Evolutionary conservation across 345 rosid species (phyloP).

Genomic region (Citropsis articulata): DNA sequence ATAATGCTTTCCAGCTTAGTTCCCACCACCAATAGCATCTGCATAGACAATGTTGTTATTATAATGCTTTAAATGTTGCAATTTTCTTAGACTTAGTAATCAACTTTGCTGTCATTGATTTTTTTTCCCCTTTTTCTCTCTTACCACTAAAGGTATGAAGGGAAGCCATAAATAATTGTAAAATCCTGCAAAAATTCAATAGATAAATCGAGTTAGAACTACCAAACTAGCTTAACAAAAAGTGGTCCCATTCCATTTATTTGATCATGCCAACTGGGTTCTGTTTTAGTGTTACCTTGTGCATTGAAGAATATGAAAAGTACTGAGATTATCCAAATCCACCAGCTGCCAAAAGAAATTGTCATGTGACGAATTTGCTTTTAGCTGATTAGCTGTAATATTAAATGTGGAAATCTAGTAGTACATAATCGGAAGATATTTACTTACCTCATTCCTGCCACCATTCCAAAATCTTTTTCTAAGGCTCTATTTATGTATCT

Average conservation of each 20-base stretch:
- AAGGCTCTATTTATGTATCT: conserved; percentile 71
- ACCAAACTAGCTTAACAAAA: neutral
- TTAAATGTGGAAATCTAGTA: neutral
- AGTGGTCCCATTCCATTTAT: neutral
- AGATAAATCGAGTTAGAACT: neutral
- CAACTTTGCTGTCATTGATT: neutral
- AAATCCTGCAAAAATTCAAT: conserved; percentile 40
- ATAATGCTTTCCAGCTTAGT: conserved; percentile 56
- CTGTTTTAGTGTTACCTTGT: conserved; percentile 39
- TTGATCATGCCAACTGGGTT: neutral
- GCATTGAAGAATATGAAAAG: conserved; percentile 72
- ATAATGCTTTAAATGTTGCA: neutral
- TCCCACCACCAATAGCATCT: conserved; percentile 58
- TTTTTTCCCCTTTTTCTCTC: conserved; percentile 5
- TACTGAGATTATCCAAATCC: conserved; percentile 62
- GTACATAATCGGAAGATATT: neutral
- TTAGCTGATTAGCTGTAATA: too few species aligned
- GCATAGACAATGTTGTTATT: neutral
- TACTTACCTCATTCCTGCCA: conserved; percentile 58
- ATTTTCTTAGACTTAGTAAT: neutral
- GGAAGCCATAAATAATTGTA: conserved; percentile 74
- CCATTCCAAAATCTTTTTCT: conserved; percentile 65
- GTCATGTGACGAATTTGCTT: neutral
- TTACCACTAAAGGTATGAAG: conserved; percentile 69
- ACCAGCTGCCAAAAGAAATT: conserved; percentile 49